Evolutionary conservation across 129 eudicot genomes (phyloP), one percentile per base, ranked within the genome.

Genomic region (Flaveria ramosissima): DNA sequence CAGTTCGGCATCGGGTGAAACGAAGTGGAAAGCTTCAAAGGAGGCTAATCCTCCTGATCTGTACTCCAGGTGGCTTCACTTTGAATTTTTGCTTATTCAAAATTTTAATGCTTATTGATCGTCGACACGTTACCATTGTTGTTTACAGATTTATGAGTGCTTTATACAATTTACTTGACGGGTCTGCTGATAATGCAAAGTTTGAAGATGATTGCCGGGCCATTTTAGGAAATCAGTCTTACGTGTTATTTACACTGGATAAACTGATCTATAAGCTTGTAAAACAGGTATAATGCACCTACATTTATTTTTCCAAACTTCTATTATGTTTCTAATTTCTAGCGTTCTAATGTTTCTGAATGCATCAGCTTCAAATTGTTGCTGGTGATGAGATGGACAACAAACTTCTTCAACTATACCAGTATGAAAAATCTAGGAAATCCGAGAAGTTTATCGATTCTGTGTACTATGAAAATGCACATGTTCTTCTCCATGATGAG

Each of bases 161-260:
- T 3, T 72, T 94, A 43, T 91, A 87, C 67, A 79, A 83, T 71
- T 88, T 94, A 83, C 99, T 94, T 65, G 96, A 94, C 65, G 99
- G 99, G 69, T 85, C 96, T 77, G 88, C 92, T 81, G 99, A 94
- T 68, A 94, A 94, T 78, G 74, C 97, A 16, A 94, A 86, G 79
- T 94, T 87, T 71, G 99, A 94, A 88, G 99, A 94, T 68, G 99
- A 94, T 78, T 94, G 99, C 57, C 90, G 99, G 30, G 85, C 93
- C 64, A 83, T 94, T 63, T 83, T 94, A 77, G 99, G 99, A 68
- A 94, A 94, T 83, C 97, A 94, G 71, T 89, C 99, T 43, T 94
- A 94, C 70, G 93, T 94, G 71, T 73, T 94, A 52, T 94, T 94
- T 83, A 94, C 99, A n/a, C 82, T 94, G 88, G 99, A 94, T 77